Evolutionary conservation across 2,329 filamentous ascomycete species (phyloP), one percentile per base, ranked within the genome.

Genomic region (Penicillium paneum): DNA sequence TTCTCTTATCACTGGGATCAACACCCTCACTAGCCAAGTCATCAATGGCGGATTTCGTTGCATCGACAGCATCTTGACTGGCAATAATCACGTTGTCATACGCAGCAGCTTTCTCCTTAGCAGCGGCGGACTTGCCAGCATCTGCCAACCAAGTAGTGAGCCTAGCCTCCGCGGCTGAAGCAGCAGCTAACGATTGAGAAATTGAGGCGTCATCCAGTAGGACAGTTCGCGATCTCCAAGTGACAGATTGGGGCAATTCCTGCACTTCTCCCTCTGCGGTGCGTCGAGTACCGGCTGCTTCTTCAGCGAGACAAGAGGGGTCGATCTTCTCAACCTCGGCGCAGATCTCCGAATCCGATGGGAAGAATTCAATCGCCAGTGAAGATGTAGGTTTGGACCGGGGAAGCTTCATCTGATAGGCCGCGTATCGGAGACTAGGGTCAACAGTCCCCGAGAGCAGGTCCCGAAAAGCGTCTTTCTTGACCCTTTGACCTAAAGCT

Each of bases 191-290:
- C 6, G 91, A 89, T 61, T 92, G 83, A 1, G 92, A 90, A 64
- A 97, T 96, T 46, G 91, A 87, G 26, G 93, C 92, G 74, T 99
- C 93, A 65, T 97, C 92, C 49, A 99, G 88, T 61, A 88, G 86
- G 15, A 97, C 93, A 58, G 88, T 88, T 39, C 92, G 84, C 10
- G 85, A 87, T 60, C 94, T 85, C 94, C 94, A 99, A 4, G 83
- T 86, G 54, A 99, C 86, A 10, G 85, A 89, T 64, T 86, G 87
- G 0, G 90, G 89, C 2, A 85, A 78, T 44, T 84, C 74, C 50
- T 75, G 71, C 10, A 73, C 66, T 32, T 72, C 68, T 15, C 77
- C 76, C 52, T 78, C 76, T 56, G 71, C 65, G 17, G 66, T 68
- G 57, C 49, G 79, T 60, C 81, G 79, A 59, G 80, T 74, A 55